Percentiles rank a stretch among this genome's conserved stretches.
Conservation (phyloP, 192 early-diverging fungal genomes). For the Linderina pennispora region DNA sequence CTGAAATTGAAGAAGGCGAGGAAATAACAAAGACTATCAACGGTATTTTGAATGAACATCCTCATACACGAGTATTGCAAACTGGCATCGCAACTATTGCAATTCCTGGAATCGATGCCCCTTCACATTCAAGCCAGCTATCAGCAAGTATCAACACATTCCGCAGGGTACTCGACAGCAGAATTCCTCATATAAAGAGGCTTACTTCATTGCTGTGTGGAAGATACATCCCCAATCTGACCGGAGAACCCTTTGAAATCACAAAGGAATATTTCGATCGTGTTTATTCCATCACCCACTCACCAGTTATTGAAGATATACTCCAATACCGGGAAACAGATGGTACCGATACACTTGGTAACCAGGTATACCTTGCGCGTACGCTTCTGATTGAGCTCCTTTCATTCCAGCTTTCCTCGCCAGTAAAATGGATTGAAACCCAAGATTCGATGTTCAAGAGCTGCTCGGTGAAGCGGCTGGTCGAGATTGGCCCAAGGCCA, state of each 20-base stretch:
- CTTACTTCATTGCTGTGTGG: conserved; percentile 56
- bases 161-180: conserved; percentile 79
- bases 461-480: conserved; percentile 70
- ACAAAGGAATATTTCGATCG: conserved; percentile 70
- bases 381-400: conserved; percentile 85
- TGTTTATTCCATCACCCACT: conserved; percentile 67
- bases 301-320: too few species aligned
- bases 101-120: conserved; percentile 82
- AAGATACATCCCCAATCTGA: conserved; percentile 94
- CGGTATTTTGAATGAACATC: too few species aligned
- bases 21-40: too few species aligned
- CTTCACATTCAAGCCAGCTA: conserved; percentile 87
- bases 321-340: too few species aligned
- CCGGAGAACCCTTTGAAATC: conserved; percentile 80
- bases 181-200: too few species aligned
- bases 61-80: too few species aligned
- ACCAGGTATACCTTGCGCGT: too few species aligned
- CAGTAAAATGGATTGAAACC: conserved; percentile 94
- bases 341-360: too few species aligned
- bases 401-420: conserved; percentile 90
- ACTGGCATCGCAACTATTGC: too few species aligned
- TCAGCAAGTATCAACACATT: conserved; percentile 79
- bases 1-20: too few species aligned
- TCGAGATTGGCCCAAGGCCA: conserved; percentile 85
- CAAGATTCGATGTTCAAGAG: conserved; percentile 78